A percentile compares a stretch with the other conserved stretches of the same genome.
Evolutionary conservation across 345 rosid species (phyloP).

Genomic region (Citrus maxima): DNA sequence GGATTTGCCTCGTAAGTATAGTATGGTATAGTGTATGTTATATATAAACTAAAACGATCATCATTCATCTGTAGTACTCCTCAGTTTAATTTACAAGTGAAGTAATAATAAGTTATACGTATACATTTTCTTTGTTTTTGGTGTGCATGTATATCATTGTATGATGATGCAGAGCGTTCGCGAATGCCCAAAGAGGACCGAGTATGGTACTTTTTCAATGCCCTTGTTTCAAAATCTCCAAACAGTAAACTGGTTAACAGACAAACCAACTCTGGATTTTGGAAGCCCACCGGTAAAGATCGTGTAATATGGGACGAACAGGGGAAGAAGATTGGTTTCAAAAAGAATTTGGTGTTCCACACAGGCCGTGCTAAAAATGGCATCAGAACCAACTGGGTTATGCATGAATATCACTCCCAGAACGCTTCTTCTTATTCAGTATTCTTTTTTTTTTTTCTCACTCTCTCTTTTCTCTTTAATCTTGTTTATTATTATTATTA

Average conservation of each 20-base stretch:
- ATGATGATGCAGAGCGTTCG: neutral
- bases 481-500: too few relatives aligned
- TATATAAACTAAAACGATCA: too few relatives aligned
- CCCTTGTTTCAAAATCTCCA: neutral
- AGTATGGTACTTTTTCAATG: slow-evolving; percentile 16
- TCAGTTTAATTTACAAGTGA: too few relatives aligned
- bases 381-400: slow-evolving; percentile 17
- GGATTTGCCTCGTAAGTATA: slow-evolving; percentile 32
- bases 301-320: neutral
- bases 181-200: neutral
- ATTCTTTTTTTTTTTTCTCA: neutral
- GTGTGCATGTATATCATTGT: too few relatives aligned
- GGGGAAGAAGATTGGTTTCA: neutral
- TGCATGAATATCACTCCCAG: slow-evolving; percentile 18
- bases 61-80: too few relatives aligned
- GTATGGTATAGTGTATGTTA: too few relatives aligned
- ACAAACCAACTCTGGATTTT: neutral
- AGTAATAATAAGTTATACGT: too few relatives aligned
- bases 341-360: slow-evolving; percentile 11
- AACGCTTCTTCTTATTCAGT: slow-evolving; percentile 2
- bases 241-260: neutral
- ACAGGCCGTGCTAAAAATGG: neutral
- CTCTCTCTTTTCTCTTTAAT: too few relatives aligned
- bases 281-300: neutral
- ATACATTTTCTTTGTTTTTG: too few relatives aligned